A percentile compares a stretch with the other conserved stretches of the same genome.
These are phyloP conservation scores for Myxozyma geophila DNA, from an alignment of 805 yeast genomes.

Conservation along the genomic window DNA sequence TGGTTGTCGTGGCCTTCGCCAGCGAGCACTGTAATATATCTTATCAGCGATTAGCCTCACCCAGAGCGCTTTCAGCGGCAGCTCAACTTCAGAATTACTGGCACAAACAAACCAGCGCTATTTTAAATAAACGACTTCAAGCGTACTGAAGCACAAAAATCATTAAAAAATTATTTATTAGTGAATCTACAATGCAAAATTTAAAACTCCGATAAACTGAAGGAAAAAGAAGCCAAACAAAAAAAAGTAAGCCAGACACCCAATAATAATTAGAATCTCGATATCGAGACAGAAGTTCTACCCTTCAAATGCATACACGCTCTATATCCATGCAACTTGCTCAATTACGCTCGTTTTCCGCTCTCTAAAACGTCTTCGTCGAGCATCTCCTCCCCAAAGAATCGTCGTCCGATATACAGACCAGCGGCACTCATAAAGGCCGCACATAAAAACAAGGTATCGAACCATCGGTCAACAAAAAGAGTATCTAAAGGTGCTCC, in stretches of 20 bases:
- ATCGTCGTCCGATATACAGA: slow-evolving; percentile 26
- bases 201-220: slow-evolving; percentile 12
- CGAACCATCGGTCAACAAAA: slow-evolving; percentile 49
- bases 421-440: slow-evolving; percentile 42
- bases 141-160: neutral
- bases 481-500: slow-evolving; percentile 48
- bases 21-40: too few relatives aligned
- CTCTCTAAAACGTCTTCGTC: slow-evolving; percentile 36
- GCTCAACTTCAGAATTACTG: neutral
- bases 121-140: neutral
- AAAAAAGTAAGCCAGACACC: neutral
- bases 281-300: neutral
- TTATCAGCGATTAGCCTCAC: too few relatives aligned
- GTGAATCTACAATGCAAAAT: neutral
- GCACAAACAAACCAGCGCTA: too few relatives aligned
- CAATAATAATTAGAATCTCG: neutral
- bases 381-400: slow-evolving; percentile 29
- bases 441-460: slow-evolving; percentile 44
- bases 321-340: neutral
- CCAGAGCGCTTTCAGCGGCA: neutral
- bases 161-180: neutral
- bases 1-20: too few relatives aligned
- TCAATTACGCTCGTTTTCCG: slow-evolving; percentile 33
- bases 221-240: neutral
- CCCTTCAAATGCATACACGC: neutral